Percentiles rank a stretch among this genome's conserved stretches.
phyloP scores from a whole-genome alignment of 441 rosid genomes.

The Adansonia rubrostipa region DNA sequence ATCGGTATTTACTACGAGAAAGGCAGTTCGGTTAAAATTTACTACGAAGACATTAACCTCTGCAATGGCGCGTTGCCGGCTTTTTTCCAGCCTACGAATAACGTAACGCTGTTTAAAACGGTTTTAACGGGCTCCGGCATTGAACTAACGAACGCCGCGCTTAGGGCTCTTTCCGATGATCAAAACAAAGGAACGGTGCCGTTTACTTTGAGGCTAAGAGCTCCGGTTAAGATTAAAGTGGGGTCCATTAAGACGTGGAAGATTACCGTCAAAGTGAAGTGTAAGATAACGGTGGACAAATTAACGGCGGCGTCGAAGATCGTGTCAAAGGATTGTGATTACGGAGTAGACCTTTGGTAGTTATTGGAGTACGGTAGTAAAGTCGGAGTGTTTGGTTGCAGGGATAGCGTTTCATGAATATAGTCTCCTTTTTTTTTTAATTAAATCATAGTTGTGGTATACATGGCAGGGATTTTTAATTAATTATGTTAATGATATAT shows the following conservation, averaged over 20 bases:
- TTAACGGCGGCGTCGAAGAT: conserved; percentile 59
- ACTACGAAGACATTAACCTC: conserved; percentile 41
- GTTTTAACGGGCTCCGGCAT: conserved; percentile 50
- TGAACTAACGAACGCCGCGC: conserved; percentile 42
- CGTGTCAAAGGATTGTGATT: conserved; percentile 49
- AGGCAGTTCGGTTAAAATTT: conserved; percentile 51
- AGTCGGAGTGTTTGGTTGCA: conserved; percentile 22
- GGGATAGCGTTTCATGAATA: neutral
- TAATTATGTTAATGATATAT: neutral
- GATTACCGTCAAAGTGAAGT: conserved; percentile 60
- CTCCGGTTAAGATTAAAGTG: conserved; percentile 63
- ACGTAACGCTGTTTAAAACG: conserved; percentile 56
- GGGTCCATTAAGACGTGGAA: conserved; percentile 84
- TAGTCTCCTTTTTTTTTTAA: neutral
- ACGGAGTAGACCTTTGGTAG: conserved; percentile 60
- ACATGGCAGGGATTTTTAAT: neutral
- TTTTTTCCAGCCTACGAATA: conserved; percentile 63
- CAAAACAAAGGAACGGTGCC: conserved; percentile 51
- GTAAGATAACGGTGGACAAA: conserved; percentile 71
- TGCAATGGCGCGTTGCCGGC: conserved; percentile 56
- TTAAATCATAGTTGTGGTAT: conserved; percentile 14
- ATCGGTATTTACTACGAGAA: conserved; percentile 62
- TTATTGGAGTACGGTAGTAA: neutral
- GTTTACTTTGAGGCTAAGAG: conserved; percentile 55
- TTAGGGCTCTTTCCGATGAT: conserved; percentile 31